These are phyloP conservation scores for Aspergillus awamori DNA, from an alignment of 2,329 filamentous ascomycete species.

Conservation along the genomic window DNA sequence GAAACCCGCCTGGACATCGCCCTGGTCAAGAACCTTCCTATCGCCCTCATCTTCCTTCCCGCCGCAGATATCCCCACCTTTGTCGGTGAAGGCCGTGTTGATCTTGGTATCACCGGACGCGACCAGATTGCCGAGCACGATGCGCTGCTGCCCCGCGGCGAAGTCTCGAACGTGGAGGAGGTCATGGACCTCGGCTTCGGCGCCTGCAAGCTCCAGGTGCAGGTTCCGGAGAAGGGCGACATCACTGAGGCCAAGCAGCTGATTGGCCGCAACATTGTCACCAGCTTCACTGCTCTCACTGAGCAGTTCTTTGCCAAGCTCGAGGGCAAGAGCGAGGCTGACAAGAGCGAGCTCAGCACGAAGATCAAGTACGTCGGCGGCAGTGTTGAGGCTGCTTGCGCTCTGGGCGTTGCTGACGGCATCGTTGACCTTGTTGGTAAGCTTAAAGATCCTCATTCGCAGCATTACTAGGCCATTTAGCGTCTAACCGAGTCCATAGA, in stretches of 20 bases:
- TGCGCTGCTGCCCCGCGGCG: slow-evolving; percentile 50
- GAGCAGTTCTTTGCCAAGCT: slow-evolving; percentile 81
- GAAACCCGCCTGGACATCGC: slow-evolving; percentile 96
- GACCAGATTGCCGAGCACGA: slow-evolving; percentile 94
- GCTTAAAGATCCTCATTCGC: slow-evolving; percentile 39
- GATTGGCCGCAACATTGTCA: slow-evolving; percentile 90
- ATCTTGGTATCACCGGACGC: slow-evolving; percentile 90
- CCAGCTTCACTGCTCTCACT: slow-evolving; percentile 87
- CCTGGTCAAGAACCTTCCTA: slow-evolving; percentile 92
- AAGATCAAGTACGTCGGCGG: slow-evolving; percentile 93
- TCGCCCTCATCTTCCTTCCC: slow-evolving; percentile 94
- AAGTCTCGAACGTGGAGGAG: slow-evolving; percentile 70
- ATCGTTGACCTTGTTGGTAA: slow-evolving; percentile 95
- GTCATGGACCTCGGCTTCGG: slow-evolving; percentile 91
- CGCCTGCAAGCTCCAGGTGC: slow-evolving; percentile 90
- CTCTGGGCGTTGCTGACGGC: slow-evolving; percentile 90
- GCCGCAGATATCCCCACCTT: slow-evolving; percentile 97
- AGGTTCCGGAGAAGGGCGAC: slow-evolving; percentile 83
- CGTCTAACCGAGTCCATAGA: slow-evolving; percentile 55
- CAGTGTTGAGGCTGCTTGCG: slow-evolving; percentile 95
- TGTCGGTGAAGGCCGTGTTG: slow-evolving; percentile 89
- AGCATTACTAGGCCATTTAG: background rate
- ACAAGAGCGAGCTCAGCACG: slow-evolving; percentile 61
- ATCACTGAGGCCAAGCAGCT: slow-evolving; percentile 73
- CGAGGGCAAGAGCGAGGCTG: slow-evolving; percentile 54